Evolutionary conservation across 768 basidiomycete genomes (phyloP), one percentile per base, ranked within the genome.

Genomic region (Dioszegia hungarica): DNA sequence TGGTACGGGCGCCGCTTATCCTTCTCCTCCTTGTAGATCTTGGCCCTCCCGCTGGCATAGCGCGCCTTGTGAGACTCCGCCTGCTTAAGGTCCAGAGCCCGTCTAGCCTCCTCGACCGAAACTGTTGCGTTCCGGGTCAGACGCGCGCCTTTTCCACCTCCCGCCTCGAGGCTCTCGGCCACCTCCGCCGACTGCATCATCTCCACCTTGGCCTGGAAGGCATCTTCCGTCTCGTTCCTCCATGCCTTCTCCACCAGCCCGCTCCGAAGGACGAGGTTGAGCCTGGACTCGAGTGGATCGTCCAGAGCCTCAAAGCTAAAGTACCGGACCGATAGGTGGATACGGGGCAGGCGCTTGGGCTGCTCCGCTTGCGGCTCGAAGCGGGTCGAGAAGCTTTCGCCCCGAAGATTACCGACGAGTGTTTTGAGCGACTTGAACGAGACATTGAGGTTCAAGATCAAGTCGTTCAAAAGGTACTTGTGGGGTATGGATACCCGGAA

Each of bases 261-360:
- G 45, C 84, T 82, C 57, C 82, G 80, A 80, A 83, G 88, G 28
- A 90, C 87, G 9, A 87, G 79, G 33, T 84, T 87, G 19, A 95
- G 76, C 57, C 80, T 83, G 15, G 82, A 81, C 75, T 98, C 93
- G 55, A 95, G 84, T 1, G 85, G 82, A 64, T 91, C 88, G 73
- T 98, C 93, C 22, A 84, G 83, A 24, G 85, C 85, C 74, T 95
- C 91, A 9, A 89, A 66, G 45, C 83, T 84, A 31, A 94, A 66
- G 40, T 79, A 79, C n/a, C 80, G 79, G 47, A 92, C 74, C 10
- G 72, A 78, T 41, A 94, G 68, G 0, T 78, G 77, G 41, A 93
- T 69, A 52, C 80, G 79, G 0, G 90, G 90, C 2, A 91, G 76
- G 0, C 70, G 63, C 75, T 90, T 95, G 0, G 91, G 83, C 2